Evolutionary conservation across 345 rosid species (phyloP), one percentile per base, ranked within the genome.

Genomic region (Sisymbrium irio): DNA sequence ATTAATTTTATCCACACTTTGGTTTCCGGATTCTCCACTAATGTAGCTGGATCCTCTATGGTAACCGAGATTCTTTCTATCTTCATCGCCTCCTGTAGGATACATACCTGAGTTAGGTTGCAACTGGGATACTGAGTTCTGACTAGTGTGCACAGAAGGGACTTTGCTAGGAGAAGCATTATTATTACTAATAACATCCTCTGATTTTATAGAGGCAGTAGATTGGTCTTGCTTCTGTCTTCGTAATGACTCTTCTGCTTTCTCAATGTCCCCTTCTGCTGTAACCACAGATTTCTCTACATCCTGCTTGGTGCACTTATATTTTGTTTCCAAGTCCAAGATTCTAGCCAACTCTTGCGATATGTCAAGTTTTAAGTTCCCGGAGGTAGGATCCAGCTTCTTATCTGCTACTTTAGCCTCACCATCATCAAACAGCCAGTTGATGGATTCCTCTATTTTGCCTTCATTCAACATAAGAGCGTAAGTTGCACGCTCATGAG

Each of bases 401-500:
- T 72, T 78, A 58, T 83, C 92, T 55, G 82, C 84, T 62, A 87
- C 91, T 72, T 86, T 96, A 72, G 80, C 82, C 36, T 77, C 97
- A 75, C 90, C 89, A 51, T 87, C 86, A 59, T 77, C 80, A 65
- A 77, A 27, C 65, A 89, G 80, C 98, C 98, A 93, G 11, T 84
- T 74, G 36, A 89, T 82, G 7, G 98, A 90, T 75, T 93, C 92
- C 80, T 89, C 94, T 69, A 93, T 73, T 69, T 86, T 89, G 40
- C 97, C 98, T 78, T 90, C 97, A 74, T 93, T 90, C 80, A 88
- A 64, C 73, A 93, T 88, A 69, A 93, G 87, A 75, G 98, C 98
- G 69, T 84, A 78, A 44, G 92, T 90, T 13, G 98, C 89, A 54
- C 81, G 89, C 36, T 93, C 98, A 66, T 85, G 94, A 64, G 86